These are phyloP conservation scores for Blastobotrys malaysiensis DNA, from an alignment of 1,139 yeast species.

Conservation along the genomic window DNA sequence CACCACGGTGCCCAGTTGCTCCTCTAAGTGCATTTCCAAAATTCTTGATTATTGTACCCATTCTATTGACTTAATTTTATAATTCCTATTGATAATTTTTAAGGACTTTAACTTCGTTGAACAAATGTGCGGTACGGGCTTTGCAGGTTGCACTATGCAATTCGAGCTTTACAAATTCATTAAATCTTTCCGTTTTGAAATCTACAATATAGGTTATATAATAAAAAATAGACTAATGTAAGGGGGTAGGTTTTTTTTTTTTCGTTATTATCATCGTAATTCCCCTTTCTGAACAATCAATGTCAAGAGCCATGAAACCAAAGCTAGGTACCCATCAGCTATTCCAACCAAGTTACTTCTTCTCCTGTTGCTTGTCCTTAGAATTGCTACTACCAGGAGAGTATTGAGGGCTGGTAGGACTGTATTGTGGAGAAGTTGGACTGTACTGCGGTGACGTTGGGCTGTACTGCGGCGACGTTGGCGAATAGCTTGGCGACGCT, in stretches of 20 bases:
- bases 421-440: slow-evolving; percentile 23
- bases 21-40: not conserved
- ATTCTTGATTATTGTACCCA: not conserved
- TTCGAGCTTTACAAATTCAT: too few species aligned
- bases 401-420: slow-evolving; percentile 20
- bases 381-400: slow-evolving; percentile 9
- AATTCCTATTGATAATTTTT: too few species aligned
- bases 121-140: too few species aligned
- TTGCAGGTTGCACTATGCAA: too few species aligned
- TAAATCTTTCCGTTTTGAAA: not conserved
- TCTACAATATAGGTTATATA: not conserved
- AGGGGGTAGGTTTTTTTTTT: not conserved
- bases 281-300: not conserved
- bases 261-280: not conserved
- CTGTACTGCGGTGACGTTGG: slow-evolving; percentile 37
- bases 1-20: slow-evolving; percentile 24
- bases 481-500: slow-evolving; percentile 64
- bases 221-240: not conserved
- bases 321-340: not conserved
- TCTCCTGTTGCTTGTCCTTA: slow-evolving; percentile 6
- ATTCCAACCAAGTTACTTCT: not conserved
- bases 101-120: not conserved
- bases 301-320: not conserved
- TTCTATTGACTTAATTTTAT: too few species aligned
- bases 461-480: slow-evolving; percentile 58